Base-by-base conservation (phyloP, 495 filamentous ascomycete genomes). In the Daldinia concentrica region DNA sequence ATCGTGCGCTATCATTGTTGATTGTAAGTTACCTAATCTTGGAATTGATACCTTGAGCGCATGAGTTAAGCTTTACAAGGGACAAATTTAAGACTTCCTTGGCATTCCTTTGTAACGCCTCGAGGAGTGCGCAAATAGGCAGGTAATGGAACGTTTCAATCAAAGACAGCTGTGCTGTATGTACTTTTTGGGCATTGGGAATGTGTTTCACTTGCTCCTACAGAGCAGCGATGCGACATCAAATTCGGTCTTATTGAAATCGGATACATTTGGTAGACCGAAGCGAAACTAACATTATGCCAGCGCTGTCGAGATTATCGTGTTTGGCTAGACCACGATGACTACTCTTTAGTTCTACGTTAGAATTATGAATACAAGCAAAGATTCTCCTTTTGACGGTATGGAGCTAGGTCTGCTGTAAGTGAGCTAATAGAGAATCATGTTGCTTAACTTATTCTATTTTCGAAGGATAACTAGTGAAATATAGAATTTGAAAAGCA, bases 111-210 rank as follows among this genome's bases (percentile, higher is more conserved):
- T 17, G 45, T 6, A 51, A 5, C 2, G 6, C n/a, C 37, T 11
- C 24, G 36, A 54, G 51, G 30, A 3, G 7, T 59, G 29, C 55
- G 24, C 19, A 54, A 54, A 41, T 54, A 55, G 45, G 66, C 54
- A 55, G 55, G 27, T 41, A 60, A 65, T 61, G 36, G 48, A 70
- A 61, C 55, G 62, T 48, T 70, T 39, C 68, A 50, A 61, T 60
- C 11, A 50, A 57, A 61, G 30, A 45, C 45, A 14, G 32, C 9
- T 5, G 39, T 54, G 26, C 26, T 54, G 50, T 14, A 14, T 54
- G 50, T 14, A 14, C 12, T 29, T 30, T 26, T 41, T 24, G 9
- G 19, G 32, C 9, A 37, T 26, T 58, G 11, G 12, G 22, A 39
- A 39, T 17, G 15, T 27, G 56, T 61, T 70, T 70, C 56, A 57